Conservation (phyloP, 768 basidiomycete genomes). For the Rhizopogon roseolus region DNA sequence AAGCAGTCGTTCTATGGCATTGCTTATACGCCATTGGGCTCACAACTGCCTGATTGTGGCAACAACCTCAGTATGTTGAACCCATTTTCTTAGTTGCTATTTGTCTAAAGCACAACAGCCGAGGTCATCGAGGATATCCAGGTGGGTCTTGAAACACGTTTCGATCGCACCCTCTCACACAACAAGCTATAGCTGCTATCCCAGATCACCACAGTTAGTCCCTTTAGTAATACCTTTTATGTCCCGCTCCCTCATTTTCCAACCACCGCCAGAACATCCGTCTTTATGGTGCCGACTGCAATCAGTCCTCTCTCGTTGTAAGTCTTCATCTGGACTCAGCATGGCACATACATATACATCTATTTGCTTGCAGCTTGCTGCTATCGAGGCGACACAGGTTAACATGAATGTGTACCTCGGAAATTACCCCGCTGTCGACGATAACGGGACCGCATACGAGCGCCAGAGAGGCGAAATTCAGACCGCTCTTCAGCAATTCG, state of each 20-base stretch:
- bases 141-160: conserved; percentile 30
- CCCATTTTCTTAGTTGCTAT: conserved; percentile 1
- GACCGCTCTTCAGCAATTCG: conserved; percentile 70
- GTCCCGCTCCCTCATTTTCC: conserved; percentile 2
- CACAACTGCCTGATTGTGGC: conserved; percentile 69
- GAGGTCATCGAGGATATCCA: conserved; percentile 70
- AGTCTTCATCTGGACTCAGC: conserved; percentile 15
- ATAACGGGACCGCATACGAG: conserved; percentile 63
- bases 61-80: conserved; percentile 35
- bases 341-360: not conserved
- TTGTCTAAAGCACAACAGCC: conserved; percentile 20
- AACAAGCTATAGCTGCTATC: conserved; percentile 57
- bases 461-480: conserved; percentile 70
- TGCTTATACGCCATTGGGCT: conserved; percentile 79
- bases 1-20: conserved; percentile 79
- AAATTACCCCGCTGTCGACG: conserved; percentile 59
- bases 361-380: conserved; percentile 54
- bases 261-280: conserved; percentile 47
- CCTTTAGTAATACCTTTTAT: not conserved
- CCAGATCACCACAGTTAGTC: conserved; percentile 63
- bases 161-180: conserved; percentile 6
- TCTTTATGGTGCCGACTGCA: conserved; percentile 86
- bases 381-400: conserved; percentile 86
- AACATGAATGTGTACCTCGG: conserved; percentile 78
- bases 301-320: conserved; percentile 72